Evolutionary conservation across 192 early-diverging fungal species (phyloP).

Genomic region (Funneliformis geosporum): DNA sequence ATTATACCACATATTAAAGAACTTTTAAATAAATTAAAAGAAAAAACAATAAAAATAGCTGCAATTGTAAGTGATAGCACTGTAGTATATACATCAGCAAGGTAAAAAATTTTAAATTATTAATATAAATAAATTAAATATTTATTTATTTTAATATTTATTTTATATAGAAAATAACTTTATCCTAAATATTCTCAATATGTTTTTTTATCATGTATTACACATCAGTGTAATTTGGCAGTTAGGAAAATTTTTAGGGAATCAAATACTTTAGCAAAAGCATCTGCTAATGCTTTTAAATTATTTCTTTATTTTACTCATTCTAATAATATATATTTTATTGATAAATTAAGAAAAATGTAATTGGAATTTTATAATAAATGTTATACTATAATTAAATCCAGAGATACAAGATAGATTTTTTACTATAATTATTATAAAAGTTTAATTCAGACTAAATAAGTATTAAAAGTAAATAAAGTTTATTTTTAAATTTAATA

Average conservation of each 20-base stretch:
- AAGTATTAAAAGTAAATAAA: slow-evolving; percentile 6
- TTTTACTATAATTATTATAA: slow-evolving; percentile 11
- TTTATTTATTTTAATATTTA: no score
- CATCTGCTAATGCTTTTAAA: neutral
- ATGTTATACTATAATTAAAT: neutral
- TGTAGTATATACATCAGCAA: no score
- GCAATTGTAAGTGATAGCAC: no score
- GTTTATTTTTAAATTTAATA: neutral
- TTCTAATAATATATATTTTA: slow-evolving; percentile 23
- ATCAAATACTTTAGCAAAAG: neutral
- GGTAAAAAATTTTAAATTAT: no score
- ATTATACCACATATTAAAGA: slow-evolving; percentile 6
- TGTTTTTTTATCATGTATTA: no score
- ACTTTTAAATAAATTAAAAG: neutral
- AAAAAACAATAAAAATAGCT: no score
- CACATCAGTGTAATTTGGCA: no score
- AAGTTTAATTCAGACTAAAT: neutral
- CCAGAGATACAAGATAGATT: slow-evolving; percentile 18
- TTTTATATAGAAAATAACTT: no score
- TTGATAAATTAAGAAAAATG: slow-evolving; percentile 17
- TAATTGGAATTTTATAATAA: slow-evolving; percentile 1
- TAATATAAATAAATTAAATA: no score
- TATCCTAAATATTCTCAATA: no score
- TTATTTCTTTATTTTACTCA: slow-evolving; percentile 2
- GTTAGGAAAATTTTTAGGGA: slow-evolving; percentile 21